Percentiles rank a stretch among this genome's conserved stretches.
These are phyloP conservation scores for Paspalum vaginatum DNA, from an alignment of 176 grass and related monocot species.

Conservation along the genomic window DNA sequence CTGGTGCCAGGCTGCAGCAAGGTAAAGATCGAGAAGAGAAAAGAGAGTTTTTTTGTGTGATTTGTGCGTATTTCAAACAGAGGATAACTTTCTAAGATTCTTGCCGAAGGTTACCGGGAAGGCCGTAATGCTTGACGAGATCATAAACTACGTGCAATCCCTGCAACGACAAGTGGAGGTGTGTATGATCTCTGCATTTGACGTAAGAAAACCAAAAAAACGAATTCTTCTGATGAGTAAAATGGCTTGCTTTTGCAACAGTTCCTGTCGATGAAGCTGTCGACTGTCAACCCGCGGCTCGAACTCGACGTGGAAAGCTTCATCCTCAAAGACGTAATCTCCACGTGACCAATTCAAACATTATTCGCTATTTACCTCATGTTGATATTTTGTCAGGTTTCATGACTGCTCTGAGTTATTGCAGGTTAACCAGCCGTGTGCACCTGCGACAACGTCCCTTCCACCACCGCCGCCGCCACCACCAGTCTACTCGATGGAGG, in stretches of 20 bases:
- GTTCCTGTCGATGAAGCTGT: conserved; percentile 81
- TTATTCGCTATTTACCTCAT: not conserved
- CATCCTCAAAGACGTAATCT: conserved; percentile 51
- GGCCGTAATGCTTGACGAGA: conserved; percentile 82
- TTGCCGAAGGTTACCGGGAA: conserved; percentile 61
- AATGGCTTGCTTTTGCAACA: conserved; percentile 25
- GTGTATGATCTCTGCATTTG: not conserved
- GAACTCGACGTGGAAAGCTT: conserved; percentile 50
- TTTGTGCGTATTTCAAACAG: not conserved
- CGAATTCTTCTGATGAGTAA: not conserved
- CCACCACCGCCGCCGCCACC: not conserved
- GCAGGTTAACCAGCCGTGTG: conserved; percentile 33
- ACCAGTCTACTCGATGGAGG: conserved; percentile 33
- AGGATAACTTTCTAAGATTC: not conserved
- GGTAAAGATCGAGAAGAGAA: conserved; percentile 27
- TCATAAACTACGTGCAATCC: conserved; percentile 84
- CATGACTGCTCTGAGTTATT: not conserved
- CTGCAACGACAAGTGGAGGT: conserved; percentile 79
- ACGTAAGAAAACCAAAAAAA: not conserved
- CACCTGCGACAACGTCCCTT: not conserved
- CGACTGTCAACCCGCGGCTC: conserved; percentile 50
- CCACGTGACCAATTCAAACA: not conserved
- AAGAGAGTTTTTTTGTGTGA: not conserved
- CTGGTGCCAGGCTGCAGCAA: conserved; percentile 86
- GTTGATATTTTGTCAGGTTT: not conserved